Conservation (phyloP, 352 stramenopile species). For the Plasmopara halstedii region DNA sequence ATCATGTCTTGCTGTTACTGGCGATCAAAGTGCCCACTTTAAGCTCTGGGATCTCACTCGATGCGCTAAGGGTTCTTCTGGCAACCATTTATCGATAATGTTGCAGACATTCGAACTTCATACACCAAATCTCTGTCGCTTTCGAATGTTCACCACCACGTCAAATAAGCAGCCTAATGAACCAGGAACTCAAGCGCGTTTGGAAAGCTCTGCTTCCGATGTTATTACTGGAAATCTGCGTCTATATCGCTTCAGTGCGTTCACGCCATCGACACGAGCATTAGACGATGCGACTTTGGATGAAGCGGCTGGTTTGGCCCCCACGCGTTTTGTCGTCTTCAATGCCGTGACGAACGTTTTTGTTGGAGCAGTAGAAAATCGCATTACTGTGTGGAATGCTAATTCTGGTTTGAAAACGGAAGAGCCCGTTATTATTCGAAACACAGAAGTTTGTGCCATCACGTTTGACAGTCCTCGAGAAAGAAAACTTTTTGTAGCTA, state of each 20-base stretch:
- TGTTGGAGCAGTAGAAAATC: slow-evolving; percentile 43
- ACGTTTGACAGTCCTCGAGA: slow-evolving; percentile 52
- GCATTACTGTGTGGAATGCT: slow-evolving; percentile 59
- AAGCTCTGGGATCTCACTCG: slow-evolving; percentile 72
- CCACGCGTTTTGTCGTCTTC: slow-evolving; percentile 41
- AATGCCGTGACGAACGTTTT: slow-evolving; percentile 57
- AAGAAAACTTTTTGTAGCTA: slow-evolving; percentile 62
- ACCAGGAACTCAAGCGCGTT: not conserved
- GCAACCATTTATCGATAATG: slow-evolving; percentile 22
- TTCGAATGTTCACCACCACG: slow-evolving; percentile 31
- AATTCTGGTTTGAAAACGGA: slow-evolving; percentile 56
- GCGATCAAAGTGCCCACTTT: slow-evolving; percentile 65
- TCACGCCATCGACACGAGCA: slow-evolving; percentile 19
- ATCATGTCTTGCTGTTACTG: slow-evolving; percentile 43
- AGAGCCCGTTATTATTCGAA: slow-evolving; percentile 35
- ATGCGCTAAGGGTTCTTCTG: slow-evolving; percentile 34
- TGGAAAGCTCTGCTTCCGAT: slow-evolving; percentile 29
- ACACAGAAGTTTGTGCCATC: slow-evolving; percentile 50
- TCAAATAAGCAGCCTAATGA: slow-evolving; percentile 11
- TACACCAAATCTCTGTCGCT: slow-evolving; percentile 35
- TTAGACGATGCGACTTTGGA: slow-evolving; percentile 13
- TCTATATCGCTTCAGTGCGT: slow-evolving; percentile 43
- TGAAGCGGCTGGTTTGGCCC: slow-evolving; percentile 13
- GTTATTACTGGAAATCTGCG: slow-evolving; percentile 48
- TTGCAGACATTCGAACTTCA: slow-evolving; percentile 48